Percentiles rank a stretch among this genome's conserved stretches.
phyloP scores from a whole-genome alignment of 1,284 basidiomycete genomes.

The Hemileia vastatrix region DNA sequence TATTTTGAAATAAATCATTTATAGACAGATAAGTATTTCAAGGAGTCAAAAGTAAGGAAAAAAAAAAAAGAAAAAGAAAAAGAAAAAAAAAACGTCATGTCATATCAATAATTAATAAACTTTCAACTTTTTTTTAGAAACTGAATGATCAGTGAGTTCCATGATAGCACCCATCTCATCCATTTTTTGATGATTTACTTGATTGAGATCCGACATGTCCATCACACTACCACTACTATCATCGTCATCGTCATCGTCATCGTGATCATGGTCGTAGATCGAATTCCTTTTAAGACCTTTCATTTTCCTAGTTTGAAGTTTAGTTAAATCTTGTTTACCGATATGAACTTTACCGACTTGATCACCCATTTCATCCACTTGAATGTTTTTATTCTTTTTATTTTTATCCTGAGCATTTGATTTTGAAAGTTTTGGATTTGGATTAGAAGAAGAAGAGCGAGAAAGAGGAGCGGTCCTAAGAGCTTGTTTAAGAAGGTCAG shows the following conservation, averaged over 20 bases:
- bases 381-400: slow-evolving; percentile 71
- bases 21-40: too few relatives aligned
- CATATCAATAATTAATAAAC: too few relatives aligned
- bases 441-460: slow-evolving; percentile 57
- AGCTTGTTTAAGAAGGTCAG: slow-evolving; percentile 69
- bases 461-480: slow-evolving; percentile 57
- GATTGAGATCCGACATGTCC: neutral
- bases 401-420: slow-evolving; percentile 73
- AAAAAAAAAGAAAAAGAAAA: too few relatives aligned
- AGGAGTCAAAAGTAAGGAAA: too few relatives aligned
- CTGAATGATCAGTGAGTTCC: too few relatives aligned
- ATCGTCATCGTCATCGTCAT: neutral
- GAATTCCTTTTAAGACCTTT: slow-evolving; percentile 62
- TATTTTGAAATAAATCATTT: too few relatives aligned
- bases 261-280: neutral
- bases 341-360: slow-evolving; percentile 81
- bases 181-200: neutral
- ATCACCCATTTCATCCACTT: slow-evolving; percentile 98
- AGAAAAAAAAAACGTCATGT: too few relatives aligned
- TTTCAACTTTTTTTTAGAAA: too few relatives aligned
- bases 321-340: slow-evolving; percentile 74
- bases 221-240: too few relatives aligned
- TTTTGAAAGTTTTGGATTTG: slow-evolving; percentile 73
- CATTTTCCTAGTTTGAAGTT: slow-evolving; percentile 83
- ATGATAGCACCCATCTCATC: slow-evolving; percentile 18